These are phyloP conservation scores for Artemisia tridentata DNA, from an alignment of 129 eudicot species.

Conservation along the genomic window DNA sequence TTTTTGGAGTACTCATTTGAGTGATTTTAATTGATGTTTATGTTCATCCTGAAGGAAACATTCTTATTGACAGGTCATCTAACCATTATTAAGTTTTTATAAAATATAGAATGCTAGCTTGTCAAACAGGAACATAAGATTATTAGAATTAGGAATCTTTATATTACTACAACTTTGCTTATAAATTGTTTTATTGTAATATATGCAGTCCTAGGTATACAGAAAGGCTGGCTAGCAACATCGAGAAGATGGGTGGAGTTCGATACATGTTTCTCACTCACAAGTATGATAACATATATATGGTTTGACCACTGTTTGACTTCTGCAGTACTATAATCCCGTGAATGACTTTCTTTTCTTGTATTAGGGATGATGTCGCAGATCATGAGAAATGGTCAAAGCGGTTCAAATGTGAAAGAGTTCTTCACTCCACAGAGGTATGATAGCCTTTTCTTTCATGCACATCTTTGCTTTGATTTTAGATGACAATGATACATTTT, in stretches of 20 bases:
- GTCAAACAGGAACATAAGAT: slow-evolving; percentile 6
- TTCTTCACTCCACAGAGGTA: slow-evolving; percentile 62
- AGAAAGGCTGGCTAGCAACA: slow-evolving; percentile 45
- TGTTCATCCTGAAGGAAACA: slow-evolving; percentile 70
- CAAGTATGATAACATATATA: slow-evolving; percentile 39
- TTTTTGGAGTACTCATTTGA: too few species aligned
- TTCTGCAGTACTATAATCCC: background rate
- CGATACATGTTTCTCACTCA: slow-evolving; percentile 81
- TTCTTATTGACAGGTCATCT: slow-evolving; percentile 69
- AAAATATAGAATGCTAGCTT: background rate
- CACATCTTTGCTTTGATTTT: background rate
- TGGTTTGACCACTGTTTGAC: background rate
- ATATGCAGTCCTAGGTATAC: slow-evolving; percentile 68
- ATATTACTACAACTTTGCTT: background rate
- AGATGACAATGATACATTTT: background rate
- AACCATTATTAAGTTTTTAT: background rate
- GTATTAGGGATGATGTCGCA: slow-evolving; percentile 76
- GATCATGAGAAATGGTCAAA: slow-evolving; percentile 73
- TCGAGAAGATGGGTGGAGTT: slow-evolving; percentile 70
- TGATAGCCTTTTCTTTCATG: background rate
- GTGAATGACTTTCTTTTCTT: slow-evolving; percentile 12
- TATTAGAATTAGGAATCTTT: background rate
- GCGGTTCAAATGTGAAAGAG: slow-evolving; percentile 51
- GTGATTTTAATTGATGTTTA: too few species aligned
- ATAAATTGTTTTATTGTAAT: slow-evolving; percentile 12